Base-by-base conservation (phyloP, 1,284 basidiomycete genomes). In the Agaricales sp. region DNA sequence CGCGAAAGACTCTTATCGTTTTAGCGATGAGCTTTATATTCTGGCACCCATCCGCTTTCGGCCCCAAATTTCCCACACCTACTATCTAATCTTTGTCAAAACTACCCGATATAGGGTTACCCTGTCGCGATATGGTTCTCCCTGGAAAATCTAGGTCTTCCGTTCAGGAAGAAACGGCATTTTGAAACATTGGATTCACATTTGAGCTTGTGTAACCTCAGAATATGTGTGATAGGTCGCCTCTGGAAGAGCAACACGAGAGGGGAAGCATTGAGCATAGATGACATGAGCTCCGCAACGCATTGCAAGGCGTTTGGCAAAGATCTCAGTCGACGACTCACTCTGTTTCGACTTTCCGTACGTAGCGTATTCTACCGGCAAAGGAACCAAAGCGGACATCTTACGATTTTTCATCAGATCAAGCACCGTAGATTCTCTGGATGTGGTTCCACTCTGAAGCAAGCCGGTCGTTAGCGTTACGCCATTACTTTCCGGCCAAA, bases 61-160 rank as follows among this genome's bases (percentile, higher is more conserved):
- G 45, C 22, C 62, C 62, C 61, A 61, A 63, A 64, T 61, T 64
- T 64, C 61, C 52, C 60, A 62, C 62, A 60, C 47, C 30, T n/a
- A n/a, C 30, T n/a, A 35, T 35, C 30, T 35, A 35, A 35, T 35
- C 30, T 35, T n/a, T n/a, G n/a, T n/a, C n/a, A n/a, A n/a, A n/a
- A n/a, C n/a, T n/a, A n/a, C n/a, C n/a, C n/a, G n/a, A n/a, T n/a
- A n/a, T n/a, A n/a, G n/a, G n/a, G n/a, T n/a, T n/a, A n/a, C n/a
- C n/a, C n/a, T n/a, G n/a, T n/a, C n/a, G n/a, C n/a, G n/a, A n/a
- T n/a, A n/a, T n/a, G n/a, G n/a, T n/a, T n/a, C n/a, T n/a, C n/a
- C n/a, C n/a, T n/a, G n/a, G n/a, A n/a, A 35, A 35, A 8, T 11
- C 11, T 11, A 8, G 11, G 11, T 35, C 30, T 35, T 35, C 30